Base-by-base conservation (phyloP, 140 eudicot species). In the Anethum foeniculum region DNA sequence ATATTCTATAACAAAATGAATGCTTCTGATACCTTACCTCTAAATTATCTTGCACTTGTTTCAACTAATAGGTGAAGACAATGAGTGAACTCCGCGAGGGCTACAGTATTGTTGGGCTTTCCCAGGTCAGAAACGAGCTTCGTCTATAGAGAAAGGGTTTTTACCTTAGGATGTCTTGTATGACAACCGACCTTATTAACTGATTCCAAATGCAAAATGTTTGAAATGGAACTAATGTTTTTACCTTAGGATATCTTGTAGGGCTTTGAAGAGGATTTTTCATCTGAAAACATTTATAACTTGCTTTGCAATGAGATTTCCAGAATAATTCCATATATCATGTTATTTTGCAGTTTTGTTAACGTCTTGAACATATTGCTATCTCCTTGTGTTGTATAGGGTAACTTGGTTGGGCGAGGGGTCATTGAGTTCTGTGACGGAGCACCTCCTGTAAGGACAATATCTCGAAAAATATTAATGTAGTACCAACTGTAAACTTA, bases 341-440 rank as follows among this genome's bases (percentile, higher is more conserved):
- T n/a, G 32, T 9, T 14, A 8, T 58, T 30, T 28, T 65, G 21
- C 72, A 11, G 39, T 14, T 9, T 28, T 65, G 5, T 28, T 14
- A 11, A 28, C 21, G 9, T 11, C 72, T 30, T 65, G 39, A 28
- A 10, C 72, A 11, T 65, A 28, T 4, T 65, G 21, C 21, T 13
- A 23, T 73, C 14, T 73, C 9, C 30, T n/a, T 73, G 3, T 73
- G 77, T 73, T 30, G 6, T 47, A 23, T 84, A 94, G 98, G 98
- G 98, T 54, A 94, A 88, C 82, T 2, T 92, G 91, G 92, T 90
- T 21, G 98, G 92, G 44, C 85, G 98, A 88, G 98, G 96, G 44
- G 90, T 94, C 80, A 74, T 92, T 41, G 98, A 94, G 85, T 87
- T 92, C 77, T 94, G 98, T 80, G 97, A 92, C n/a, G 98, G 88